Evolutionary conservation across 306 rosid species (phyloP).

Genomic region (Trifolium dubium): DNA sequence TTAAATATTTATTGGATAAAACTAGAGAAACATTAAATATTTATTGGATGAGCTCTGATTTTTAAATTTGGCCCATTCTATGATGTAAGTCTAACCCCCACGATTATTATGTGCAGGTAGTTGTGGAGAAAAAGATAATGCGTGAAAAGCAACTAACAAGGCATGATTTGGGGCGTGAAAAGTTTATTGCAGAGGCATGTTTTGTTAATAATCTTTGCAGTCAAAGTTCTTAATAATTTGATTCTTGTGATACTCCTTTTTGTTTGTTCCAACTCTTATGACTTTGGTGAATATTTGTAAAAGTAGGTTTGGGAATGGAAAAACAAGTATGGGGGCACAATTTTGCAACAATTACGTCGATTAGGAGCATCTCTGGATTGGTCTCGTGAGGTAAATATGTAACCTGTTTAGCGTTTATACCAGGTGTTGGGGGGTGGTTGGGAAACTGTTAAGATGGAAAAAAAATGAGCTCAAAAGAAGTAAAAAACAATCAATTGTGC

Average conservation of each 20-base stretch:
- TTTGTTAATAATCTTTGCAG: conserved; percentile 26
- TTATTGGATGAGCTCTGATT: neutral
- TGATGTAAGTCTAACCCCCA: no score
- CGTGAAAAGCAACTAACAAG: conserved; percentile 72
- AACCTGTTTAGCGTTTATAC: conserved; percentile 16
- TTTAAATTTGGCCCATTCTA: neutral
- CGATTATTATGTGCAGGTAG: conserved; percentile 57
- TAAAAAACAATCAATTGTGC: neutral
- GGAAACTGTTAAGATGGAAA: neutral
- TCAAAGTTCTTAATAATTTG: conserved; percentile 24
- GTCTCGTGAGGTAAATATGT: conserved; percentile 85
- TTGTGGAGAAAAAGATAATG: conserved; percentile 97
- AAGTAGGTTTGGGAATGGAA: conserved; percentile 96
- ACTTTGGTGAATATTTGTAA: conserved; percentile 38
- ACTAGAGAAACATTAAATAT: neutral
- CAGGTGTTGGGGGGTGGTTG: neutral
- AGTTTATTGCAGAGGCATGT: conserved; percentile 76
- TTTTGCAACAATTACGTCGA: conserved; percentile 78
- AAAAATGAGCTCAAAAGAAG: conserved; percentile 15
- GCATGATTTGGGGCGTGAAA: conserved; percentile 89
- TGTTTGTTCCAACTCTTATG: conserved; percentile 18
- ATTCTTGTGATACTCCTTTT: conserved; percentile 17
- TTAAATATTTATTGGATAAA: neutral
- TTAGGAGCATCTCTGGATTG: conserved; percentile 97
- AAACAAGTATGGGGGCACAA: conserved; percentile 80